Base-by-base conservation (phyloP, 805 yeast genomes). In the Priceomyces medius region DNA sequence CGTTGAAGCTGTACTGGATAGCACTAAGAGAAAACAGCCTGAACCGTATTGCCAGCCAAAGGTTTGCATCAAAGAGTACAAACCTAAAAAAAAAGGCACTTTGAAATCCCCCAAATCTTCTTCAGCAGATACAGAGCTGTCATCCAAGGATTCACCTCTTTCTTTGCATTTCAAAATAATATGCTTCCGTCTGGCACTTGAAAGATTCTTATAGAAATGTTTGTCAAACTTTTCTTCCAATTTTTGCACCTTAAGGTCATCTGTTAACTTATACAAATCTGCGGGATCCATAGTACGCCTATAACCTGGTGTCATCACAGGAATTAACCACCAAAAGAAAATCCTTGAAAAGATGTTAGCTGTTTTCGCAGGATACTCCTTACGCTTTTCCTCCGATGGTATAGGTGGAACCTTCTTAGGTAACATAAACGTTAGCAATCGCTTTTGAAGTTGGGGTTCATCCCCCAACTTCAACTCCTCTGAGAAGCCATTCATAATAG, bases 291-390 rank as follows among this genome's bases (percentile, higher is more conserved):
- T 61, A 0, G 90, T 83, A 54, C 93, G 70, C 58, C 79, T 81
- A 59, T 85, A 85, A 5, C 95, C 93, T 6, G 76, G 74, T n/a
- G 60, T 63, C 68, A 86, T 61, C 31, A 85, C 52, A 0, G 89
- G 88, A 20, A 63, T 53, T 35, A 85, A 60, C 90, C 91, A 86
- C 79, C 82, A 73, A 56, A 84, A 80, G 51, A 80, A 76, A 0
- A 70, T 36, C 48, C 62, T 63, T 12, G 73, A 68, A 9, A 80
- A 5, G 21, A 58, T 28, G 40, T 73, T 73, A n/a, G 73, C 65
- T 8, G 55, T 47, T 20, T 50, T 44, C 39, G 58, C 63, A 0
- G 85, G 85, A 53, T 65, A 80, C 4, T 49, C 53, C 10, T 42
- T 54, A 41, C 86, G 56, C 45, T 79, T 81, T 2, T 74, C 76